Evolutionary conservation across 2,329 filamentous ascomycete genomes (phyloP).

Genomic region (Plenodomus tracheiphilus): DNA sequence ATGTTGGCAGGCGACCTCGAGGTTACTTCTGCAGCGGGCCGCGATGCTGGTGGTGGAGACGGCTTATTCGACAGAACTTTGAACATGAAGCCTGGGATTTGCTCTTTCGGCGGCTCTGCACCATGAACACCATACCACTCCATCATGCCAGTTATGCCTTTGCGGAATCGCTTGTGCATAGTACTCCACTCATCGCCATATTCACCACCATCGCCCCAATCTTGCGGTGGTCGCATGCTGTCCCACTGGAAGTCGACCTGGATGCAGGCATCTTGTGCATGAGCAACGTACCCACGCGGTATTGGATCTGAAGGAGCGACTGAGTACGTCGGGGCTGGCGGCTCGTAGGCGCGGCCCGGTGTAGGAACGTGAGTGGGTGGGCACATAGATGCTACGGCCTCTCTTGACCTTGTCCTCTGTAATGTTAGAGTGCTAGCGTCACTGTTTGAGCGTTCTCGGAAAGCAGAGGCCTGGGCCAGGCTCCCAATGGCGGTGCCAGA

Average conservation of each 20-base stretch:
- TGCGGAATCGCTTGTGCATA: conserved; percentile 90
- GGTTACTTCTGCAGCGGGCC: conserved; percentile 30
- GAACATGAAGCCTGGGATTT: conserved; percentile 38
- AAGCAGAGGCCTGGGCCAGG: conserved; percentile 44
- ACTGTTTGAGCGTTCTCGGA: conserved; percentile 54
- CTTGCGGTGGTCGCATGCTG: conserved; percentile 74
- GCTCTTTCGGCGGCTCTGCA: conserved; percentile 38
- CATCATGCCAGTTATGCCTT: conserved; percentile 75
- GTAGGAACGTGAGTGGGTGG: conserved; percentile 21
- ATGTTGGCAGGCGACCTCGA: conserved; percentile 38
- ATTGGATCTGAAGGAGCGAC: conserved; percentile 80
- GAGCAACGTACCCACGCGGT: conserved; percentile 83
- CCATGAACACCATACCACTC: conserved; percentile 73
- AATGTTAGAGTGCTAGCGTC: conserved; percentile 25
- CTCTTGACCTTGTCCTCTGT: conserved; percentile 31
- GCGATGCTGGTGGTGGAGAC: conserved; percentile 16
- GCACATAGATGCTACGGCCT: conserved; percentile 20
- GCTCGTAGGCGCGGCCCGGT: conserved; percentile 60
- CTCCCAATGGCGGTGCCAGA: conserved; percentile 35
- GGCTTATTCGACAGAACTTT: conserved; percentile 26
- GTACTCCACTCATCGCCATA: conserved; percentile 93
- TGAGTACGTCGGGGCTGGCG: conserved; percentile 81
- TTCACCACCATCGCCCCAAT: conserved; percentile 86
- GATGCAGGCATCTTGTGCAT: conserved; percentile 84
- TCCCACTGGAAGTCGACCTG: conserved; percentile 96